phyloP scores from a whole-genome alignment of 2,329 filamentous ascomycete genomes.

The Penicillium sclerotiorum region DNA sequence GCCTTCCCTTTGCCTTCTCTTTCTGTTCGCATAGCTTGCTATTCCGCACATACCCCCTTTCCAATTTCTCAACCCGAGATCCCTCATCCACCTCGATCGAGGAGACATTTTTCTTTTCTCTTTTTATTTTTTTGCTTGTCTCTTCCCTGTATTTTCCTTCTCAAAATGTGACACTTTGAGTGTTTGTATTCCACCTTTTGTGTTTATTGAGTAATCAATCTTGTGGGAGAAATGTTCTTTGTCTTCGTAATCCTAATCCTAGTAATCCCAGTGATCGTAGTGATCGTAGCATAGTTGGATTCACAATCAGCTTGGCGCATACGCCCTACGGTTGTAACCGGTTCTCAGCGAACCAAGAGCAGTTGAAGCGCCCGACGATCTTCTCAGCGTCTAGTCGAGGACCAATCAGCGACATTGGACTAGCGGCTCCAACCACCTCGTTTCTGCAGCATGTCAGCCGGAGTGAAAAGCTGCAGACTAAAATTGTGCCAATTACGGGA shows the following conservation, averaged over 20 bases:
- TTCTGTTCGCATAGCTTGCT: slow-evolving; percentile 29
- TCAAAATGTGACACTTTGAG: slow-evolving; percentile 13
- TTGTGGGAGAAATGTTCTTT: background rate
- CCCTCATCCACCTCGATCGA: too few relatives aligned
- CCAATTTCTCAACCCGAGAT: slow-evolving; percentile 13
- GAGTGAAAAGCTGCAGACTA: background rate
- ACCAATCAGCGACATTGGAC: background rate
- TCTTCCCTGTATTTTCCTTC: slow-evolving; percentile 10
- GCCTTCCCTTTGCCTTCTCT: slow-evolving; percentile 1
- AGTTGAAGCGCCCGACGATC: too few relatives aligned
- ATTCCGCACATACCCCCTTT: slow-evolving; percentile 29
- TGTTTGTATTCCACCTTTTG: slow-evolving; percentile 10
- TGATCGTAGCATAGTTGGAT: too few relatives aligned
- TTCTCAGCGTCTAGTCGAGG: too few relatives aligned
- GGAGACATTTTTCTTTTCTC: slow-evolving; percentile 8
- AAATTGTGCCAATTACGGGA: too few relatives aligned
- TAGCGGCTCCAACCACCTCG: background rate
- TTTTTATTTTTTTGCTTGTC: slow-evolving; percentile 4
- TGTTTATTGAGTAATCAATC: slow-evolving; percentile 6
- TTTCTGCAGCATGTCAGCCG: background rate
- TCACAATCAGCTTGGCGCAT: too few relatives aligned
- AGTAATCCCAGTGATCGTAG: too few relatives aligned
- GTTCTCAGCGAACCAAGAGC: too few relatives aligned
- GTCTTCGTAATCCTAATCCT: background rate
- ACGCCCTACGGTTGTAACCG: too few relatives aligned